Evolutionary conservation across 129 eudicot genomes (phyloP), one percentile per base, ranked within the genome.

Genomic region (Chrysanthemum seticuspe): DNA sequence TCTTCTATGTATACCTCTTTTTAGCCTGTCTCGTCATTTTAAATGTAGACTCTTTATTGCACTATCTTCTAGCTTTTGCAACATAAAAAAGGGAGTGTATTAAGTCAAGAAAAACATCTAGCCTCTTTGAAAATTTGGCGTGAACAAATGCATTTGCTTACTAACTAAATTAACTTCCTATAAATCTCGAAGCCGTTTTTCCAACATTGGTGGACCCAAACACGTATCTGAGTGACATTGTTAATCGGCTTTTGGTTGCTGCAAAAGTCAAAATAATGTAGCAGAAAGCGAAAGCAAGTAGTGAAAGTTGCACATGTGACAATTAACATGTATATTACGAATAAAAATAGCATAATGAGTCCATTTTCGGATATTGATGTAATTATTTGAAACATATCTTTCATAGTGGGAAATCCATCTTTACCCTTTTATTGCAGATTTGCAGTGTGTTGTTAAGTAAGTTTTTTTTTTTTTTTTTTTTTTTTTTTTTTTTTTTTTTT

Each of bases 231-330:
- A 23, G 72, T 45, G 64, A 51, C 66, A 47, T 63, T 45, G 62
- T 71, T 64, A 78, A 55, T 65, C 76, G 68, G 82, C 77, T 71
- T 71, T 78, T 71, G 82, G 82, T 51, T 71, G 25, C 67, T 55
- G 27, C 72, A 78, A 47, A 62, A 78, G 77, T 72, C 82, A 78
- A 71, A 31, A 18, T 21, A 71, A 71, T 71, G 54, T 71, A 44
- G 60, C 68, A 74, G 48, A 66, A 76, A 76, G 9, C 19, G 67
- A 67, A 13, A 54, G 52, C 40, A 6, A 48, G 62, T 69, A 13
- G 74, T 62, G 70, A 63, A 73, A 73, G 60, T 73, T 62, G 70
- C 51, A 61, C 58, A 73, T 48, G 53, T 58, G 3, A 71, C 69
- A 27, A 40, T 62, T 59, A 51, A 5, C n/a, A 12, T 29, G 31